Percentiles rank a stretch among this genome's conserved stretches.
phyloP scores from a whole-genome alignment of 108 stramenopile genomes.

The Cylindrotheca closterium region DNA sequence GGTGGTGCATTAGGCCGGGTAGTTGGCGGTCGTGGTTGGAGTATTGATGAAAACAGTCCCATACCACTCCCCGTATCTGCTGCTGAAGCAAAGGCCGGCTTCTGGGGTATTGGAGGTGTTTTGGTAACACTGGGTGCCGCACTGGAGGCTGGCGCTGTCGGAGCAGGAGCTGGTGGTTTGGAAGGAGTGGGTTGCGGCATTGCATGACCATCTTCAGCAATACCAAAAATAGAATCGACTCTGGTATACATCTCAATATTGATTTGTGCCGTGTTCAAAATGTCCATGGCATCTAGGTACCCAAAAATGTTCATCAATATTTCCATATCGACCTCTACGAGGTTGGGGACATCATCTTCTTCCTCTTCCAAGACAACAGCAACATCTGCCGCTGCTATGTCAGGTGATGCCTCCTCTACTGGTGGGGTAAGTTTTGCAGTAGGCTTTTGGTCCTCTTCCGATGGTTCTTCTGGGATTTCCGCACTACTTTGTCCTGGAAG shows the following conservation, averaged over 20 bases:
- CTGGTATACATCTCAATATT: slow-evolving; percentile 68
- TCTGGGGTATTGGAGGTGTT: slow-evolving; percentile 1
- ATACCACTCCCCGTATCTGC: slow-evolving; percentile 4
- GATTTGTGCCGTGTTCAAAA: slow-evolving; percentile 75
- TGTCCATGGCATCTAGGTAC: slow-evolving; percentile 71
- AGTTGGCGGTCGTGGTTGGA: slow-evolving; percentile 8
- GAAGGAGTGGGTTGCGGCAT: slow-evolving; percentile 22
- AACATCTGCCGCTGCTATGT: slow-evolving; percentile 6
- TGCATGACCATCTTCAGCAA: slow-evolving; percentile 40
- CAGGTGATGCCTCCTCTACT: slow-evolving; percentile 1
- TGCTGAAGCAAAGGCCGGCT: slow-evolving; percentile 2
- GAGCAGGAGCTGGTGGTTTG: slow-evolving; percentile 2
- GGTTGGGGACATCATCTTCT: slow-evolving; percentile 24
- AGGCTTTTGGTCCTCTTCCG: background rate
- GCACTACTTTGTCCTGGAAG: background rate
- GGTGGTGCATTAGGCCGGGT: background rate
- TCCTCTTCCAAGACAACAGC: slow-evolving; percentile 27
- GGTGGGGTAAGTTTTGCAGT: background rate
- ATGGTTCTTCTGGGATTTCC: background rate
- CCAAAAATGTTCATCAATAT: slow-evolving; percentile 69
- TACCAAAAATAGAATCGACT: slow-evolving; percentile 75
- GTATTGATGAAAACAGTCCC: slow-evolving; percentile 25
- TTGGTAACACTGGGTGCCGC: slow-evolving; percentile 12
- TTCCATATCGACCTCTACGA: slow-evolving; percentile 47
- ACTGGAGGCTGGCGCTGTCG: slow-evolving; percentile 12